Evolutionary conservation across 148 eudicot species (phyloP).

Genomic region (Fallopia convolvulus): DNA sequence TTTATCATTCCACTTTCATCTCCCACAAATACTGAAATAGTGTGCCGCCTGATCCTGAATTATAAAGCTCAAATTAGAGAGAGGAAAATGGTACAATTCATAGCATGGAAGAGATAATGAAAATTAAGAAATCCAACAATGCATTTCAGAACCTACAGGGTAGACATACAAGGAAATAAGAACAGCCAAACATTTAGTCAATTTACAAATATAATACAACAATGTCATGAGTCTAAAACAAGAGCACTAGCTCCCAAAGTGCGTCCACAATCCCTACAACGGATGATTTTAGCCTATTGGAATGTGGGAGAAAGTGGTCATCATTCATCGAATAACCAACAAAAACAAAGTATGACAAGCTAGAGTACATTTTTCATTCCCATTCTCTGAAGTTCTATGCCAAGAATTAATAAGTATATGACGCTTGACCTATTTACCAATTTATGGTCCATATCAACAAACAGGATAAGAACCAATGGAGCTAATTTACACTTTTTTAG

Average conservation of each 20-base stretch:
- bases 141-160: background rate
- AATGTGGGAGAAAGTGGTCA: background rate
- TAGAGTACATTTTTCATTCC: background rate
- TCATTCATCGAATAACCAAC: background rate
- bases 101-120: background rate
- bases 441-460: background rate
- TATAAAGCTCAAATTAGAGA: background rate
- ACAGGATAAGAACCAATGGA: background rate
- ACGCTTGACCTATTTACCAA: background rate
- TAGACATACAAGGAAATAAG: background rate
- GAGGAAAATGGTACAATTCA: background rate
- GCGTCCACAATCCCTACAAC: background rate
- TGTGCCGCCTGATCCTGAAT: slow-evolving; percentile 65
- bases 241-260: too few relatives aligned
- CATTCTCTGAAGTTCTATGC: background rate
- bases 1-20: slow-evolving; percentile 97
- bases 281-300: background rate
- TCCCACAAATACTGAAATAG: slow-evolving; percentile 87
- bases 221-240: too few relatives aligned
- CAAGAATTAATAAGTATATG: background rate
- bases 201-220: background rate
- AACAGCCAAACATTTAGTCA: background rate
- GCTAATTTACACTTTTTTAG: background rate
- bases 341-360: background rate
- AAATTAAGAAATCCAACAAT: background rate